Evolutionary conservation across 306 rosid genomes (phyloP), one percentile per base, ranked within the genome.

Genomic region (Spatholobus suberectus): DNA sequence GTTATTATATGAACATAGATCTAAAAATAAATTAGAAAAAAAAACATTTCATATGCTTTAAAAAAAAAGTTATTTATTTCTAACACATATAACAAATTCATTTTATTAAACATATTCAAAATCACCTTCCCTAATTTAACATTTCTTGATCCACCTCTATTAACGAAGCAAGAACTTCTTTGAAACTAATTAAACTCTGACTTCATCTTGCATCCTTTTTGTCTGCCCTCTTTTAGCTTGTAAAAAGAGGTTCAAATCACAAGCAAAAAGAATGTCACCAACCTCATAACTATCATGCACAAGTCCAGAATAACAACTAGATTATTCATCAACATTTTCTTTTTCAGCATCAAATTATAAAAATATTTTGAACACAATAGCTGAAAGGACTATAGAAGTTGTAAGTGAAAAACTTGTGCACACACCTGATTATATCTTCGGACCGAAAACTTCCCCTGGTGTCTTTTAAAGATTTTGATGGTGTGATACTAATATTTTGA

Each of bases 361-460:
- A 51, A 51, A 17, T 17, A 10, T 3, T 17, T 49, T 49, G 21
- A 15, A 49, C 57, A 17, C 26, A 52, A 52, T n/a, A 18, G 26
- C 4, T 52, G 9, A 52, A 49, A 21, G 63, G 61, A 54, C 1
- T 18, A 0, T 18, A 27, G 4, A 3, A 55, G 34, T 23, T 23
- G 14, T 9, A 8, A 57, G 15, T 8, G 32, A 3, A 58, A 58
- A 58, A 58, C 65, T 58, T 15, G 57, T 55, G 62, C 29, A 20
- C 40, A 46, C 68, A 86, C 95, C 90, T 85, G 75, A 3, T 34
- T 58, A 32, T 62, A 13, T 85, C 88, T 67, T 80, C 15, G n/a
- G 29, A 72, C 32, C 4, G 32, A 69, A 47, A 85, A 41, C 29
- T 58, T 65, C 23, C 52, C 20, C 12, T 21, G 18, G 24, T 70